phyloP scores from a whole-genome alignment of 495 filamentous ascomycete species.

The Lentithecium fluviatile region DNA sequence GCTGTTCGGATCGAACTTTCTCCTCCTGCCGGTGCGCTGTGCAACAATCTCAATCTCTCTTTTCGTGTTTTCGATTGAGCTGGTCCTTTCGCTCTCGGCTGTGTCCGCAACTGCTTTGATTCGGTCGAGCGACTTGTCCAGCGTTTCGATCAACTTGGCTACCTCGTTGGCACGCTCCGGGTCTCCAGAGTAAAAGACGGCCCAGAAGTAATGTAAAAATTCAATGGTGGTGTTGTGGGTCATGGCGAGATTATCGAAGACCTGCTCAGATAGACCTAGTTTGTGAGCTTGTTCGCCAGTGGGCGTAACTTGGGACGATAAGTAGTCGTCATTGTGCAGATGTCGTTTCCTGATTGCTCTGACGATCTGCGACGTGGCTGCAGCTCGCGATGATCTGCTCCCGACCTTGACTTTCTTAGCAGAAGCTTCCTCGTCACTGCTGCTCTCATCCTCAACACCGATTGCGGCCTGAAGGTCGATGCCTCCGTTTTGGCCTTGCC shows the following conservation, averaged over 20 bases:
- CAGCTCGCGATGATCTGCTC: conserved; percentile 54
- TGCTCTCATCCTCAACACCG: conserved; percentile 64
- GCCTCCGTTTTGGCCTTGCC: conserved; percentile 44
- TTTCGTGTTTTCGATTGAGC: conserved; percentile 58
- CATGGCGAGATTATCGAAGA: conserved; percentile 72
- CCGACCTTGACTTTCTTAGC: conserved; percentile 56
- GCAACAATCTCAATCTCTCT: conserved; percentile 65
- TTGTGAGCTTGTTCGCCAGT: conserved; percentile 45
- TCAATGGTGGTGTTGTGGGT: conserved; percentile 92
- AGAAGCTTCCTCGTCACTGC: conserved; percentile 54
- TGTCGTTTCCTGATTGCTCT: conserved; percentile 56
- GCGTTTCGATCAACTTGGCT: conserved; percentile 70
- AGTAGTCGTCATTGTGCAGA: conserved; percentile 51
- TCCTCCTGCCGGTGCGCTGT: conserved; percentile 66
- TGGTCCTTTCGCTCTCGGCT: conserved; percentile 70
- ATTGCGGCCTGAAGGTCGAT: conserved; percentile 59
- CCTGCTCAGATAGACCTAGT: conserved; percentile 62
- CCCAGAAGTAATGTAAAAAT: conserved; percentile 96
- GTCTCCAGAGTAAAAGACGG: conserved; percentile 80
- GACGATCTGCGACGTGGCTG: conserved; percentile 59
- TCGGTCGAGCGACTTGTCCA: conserved; percentile 71
- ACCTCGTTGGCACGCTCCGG: conserved; percentile 72
- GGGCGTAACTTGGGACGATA: conserved; percentile 20
- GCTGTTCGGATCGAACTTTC: conserved; percentile 60
- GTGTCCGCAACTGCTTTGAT: conserved; percentile 77